A percentile compares a stretch with the other conserved stretches of the same genome.
Conservation (phyloP, 495 filamentous ascomycete species). For the Penicillium angulare region DNA sequence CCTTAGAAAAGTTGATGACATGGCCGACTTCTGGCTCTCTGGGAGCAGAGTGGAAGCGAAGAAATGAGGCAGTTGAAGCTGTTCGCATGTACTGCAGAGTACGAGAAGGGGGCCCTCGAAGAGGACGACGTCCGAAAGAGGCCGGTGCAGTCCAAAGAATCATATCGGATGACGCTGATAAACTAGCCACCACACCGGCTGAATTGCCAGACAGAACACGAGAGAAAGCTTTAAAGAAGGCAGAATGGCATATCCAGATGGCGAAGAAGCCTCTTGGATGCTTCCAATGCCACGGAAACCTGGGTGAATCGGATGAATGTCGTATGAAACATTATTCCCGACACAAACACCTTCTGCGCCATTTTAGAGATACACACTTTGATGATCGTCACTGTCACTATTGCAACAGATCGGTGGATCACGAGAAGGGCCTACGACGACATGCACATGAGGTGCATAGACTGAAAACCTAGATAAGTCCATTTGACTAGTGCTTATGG, state of each 20-base stretch:
- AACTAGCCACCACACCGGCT: neutral
- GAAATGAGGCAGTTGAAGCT: constrained; percentile 10
- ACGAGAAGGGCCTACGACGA: constrained; percentile 16
- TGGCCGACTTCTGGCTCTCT: constrained; percentile 4
- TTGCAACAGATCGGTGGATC: constrained; percentile 16
- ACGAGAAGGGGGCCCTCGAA: constrained; percentile 5
- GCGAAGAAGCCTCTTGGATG: constrained; percentile 7
- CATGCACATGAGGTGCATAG: constrained; percentile 17
- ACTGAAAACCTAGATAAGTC: constrained; percentile 13
- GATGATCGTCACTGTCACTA: constrained; percentile 22
- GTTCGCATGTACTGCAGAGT: constrained; percentile 7
- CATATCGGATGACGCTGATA: neutral
- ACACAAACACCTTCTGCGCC: constrained; percentile 20
- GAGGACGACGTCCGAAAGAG: constrained; percentile 5
- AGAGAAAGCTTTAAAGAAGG: neutral
- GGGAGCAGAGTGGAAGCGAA: constrained; percentile 5
- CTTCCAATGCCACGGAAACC: constrained; percentile 18
- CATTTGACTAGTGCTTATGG: too few relatives aligned
- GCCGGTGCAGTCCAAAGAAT: neutral
- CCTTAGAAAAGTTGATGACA: constrained; percentile 4
- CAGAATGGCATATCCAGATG: neutral
- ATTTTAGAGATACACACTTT: constrained; percentile 17
- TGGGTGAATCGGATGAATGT: neutral
- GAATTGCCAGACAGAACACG: neutral
- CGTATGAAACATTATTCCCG: constrained; percentile 17